phyloP scores from a whole-genome alignment of 192 early-diverging fungal genomes.

The Gorgonomyces haynaldii region DNA sequence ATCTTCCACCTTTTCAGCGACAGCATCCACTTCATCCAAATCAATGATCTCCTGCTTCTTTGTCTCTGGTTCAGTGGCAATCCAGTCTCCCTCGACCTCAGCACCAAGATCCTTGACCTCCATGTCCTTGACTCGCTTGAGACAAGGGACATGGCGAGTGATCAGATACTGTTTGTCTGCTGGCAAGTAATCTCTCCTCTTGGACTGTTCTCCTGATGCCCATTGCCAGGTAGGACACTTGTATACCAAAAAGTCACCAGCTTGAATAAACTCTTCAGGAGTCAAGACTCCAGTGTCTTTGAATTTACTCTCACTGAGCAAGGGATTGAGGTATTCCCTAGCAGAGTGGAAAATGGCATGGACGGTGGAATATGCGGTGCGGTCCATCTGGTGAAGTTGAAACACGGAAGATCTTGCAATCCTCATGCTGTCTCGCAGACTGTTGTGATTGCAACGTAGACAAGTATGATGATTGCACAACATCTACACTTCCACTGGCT shows the following conservation, averaged over 20 bases:
- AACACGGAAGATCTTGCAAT: no score
- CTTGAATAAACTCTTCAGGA: slow-evolving; percentile 64
- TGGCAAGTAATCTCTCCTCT: slow-evolving; percentile 72
- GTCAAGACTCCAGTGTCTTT: slow-evolving; percentile 29
- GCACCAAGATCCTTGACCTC: slow-evolving; percentile 62
- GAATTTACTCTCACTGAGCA: slow-evolving; percentile 90
- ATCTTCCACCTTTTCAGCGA: slow-evolving; percentile 11
- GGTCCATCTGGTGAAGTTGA: background rate
- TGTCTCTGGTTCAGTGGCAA: slow-evolving; percentile 2
- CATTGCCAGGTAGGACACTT: slow-evolving; percentile 99
- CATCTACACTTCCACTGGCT: no score
- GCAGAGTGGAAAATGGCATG: slow-evolving; percentile 35
- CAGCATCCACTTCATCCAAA: background rate
- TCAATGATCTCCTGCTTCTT: slow-evolving; percentile 7
- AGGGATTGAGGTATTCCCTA: slow-evolving; percentile 85
- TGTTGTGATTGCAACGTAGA: no score
- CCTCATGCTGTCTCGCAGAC: no score
- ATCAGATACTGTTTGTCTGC: slow-evolving; percentile 81
- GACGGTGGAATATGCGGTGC: slow-evolving; percentile 11
- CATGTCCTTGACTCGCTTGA: slow-evolving; percentile 73
- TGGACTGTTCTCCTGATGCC: slow-evolving; percentile 54
- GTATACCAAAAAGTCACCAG: slow-evolving; percentile 94
- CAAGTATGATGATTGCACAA: no score
- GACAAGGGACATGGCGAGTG: slow-evolving; percentile 88
- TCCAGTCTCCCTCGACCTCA: slow-evolving; percentile 33